Conservation (phyloP, 1,284 basidiomycete species). For the Schizophyllum amplum region DNA sequence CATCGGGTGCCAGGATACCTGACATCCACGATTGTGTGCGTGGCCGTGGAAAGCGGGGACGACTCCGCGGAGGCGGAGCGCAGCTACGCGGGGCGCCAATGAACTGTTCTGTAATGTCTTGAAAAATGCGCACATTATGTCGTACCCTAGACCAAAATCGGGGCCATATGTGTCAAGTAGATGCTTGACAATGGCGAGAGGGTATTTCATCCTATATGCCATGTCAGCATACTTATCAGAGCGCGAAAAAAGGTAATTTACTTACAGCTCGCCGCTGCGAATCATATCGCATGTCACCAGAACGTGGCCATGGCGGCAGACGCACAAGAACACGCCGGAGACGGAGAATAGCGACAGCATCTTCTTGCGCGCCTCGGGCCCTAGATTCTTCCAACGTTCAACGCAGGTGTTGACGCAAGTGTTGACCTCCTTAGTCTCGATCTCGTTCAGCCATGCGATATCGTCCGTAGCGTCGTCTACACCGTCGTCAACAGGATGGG, state of each 20-base stretch:
- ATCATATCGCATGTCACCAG: constrained; percentile 21
- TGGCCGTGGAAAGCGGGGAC: constrained; percentile 15
- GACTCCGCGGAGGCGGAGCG: constrained; percentile 6
- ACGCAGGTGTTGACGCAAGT: constrained; percentile 19
- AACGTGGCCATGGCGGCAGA: constrained; percentile 21
- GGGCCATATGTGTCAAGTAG: constrained; percentile 15
- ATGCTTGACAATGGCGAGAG: constrained; percentile 19
- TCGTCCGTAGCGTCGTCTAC: too few species aligned
- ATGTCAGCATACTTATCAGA: constrained; percentile 18
- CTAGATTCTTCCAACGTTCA: constrained; percentile 24
- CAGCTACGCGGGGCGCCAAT: constrained; percentile 10
- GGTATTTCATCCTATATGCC: constrained; percentile 29
- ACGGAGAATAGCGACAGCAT: constrained; percentile 24
- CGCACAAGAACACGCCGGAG: constrained; percentile 23
- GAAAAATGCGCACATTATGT: constrained; percentile 27
- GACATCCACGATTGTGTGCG: constrained; percentile 18
- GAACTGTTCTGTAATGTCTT: constrained; percentile 19
- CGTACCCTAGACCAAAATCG: constrained; percentile 19
- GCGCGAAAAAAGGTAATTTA: constrained; percentile 6
- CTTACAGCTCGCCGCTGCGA: constrained; percentile 21
- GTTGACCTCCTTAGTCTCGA: constrained; percentile 2
- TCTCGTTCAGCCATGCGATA: constrained; percentile 11
- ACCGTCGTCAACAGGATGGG: not conserved
- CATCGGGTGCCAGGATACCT: constrained; percentile 15
- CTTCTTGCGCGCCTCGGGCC: constrained; percentile 22